Percentiles rank a stretch among this genome's conserved stretches.
Conservation (phyloP, 495 filamentous ascomycete species). For the Neurospora sp. region DNA sequence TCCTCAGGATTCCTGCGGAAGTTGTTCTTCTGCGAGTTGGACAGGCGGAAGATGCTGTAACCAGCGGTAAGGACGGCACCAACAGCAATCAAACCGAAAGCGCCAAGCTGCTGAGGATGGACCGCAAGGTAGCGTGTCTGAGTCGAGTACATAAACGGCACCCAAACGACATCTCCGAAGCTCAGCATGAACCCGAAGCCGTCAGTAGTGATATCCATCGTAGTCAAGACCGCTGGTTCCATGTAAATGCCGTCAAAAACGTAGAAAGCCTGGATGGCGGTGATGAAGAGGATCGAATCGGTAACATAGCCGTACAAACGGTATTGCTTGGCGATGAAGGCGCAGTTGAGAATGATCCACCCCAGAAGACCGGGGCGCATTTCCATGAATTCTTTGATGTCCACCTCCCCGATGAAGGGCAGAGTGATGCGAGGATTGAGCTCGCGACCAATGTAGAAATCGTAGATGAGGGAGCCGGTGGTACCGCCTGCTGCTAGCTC, state of each 20-base stretch:
- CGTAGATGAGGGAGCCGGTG: slow-evolving; percentile 81
- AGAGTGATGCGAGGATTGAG: slow-evolving; percentile 82
- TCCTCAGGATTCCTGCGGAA: slow-evolving; percentile 87
- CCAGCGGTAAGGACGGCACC: slow-evolving; percentile 55
- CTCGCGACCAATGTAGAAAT: slow-evolving; percentile 96
- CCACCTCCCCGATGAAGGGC: slow-evolving; percentile 70
- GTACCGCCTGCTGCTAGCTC: slow-evolving; percentile 74
- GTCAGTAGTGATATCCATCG: slow-evolving; percentile 91
- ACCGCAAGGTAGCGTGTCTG: slow-evolving; percentile 82
- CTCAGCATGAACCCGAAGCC: slow-evolving; percentile 96
- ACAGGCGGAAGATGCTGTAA: slow-evolving; percentile 82
- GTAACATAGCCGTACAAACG: slow-evolving; percentile 70
- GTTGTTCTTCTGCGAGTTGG: slow-evolving; percentile 89
- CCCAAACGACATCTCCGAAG: slow-evolving; percentile 90
- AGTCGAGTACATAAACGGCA: slow-evolving; percentile 80
- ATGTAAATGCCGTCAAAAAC: slow-evolving; percentile 80
- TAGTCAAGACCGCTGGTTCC: slow-evolving; percentile 87
- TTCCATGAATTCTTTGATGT: slow-evolving; percentile 88
- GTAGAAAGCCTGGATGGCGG: slow-evolving; percentile 71
- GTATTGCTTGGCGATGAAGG: slow-evolving; percentile 84
- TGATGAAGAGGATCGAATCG: slow-evolving; percentile 78
- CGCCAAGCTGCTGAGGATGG: slow-evolving; percentile 69
- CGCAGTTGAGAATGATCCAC: slow-evolving; percentile 79
- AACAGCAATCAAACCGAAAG: slow-evolving; percentile 49
- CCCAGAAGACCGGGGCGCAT: slow-evolving; percentile 83